These are phyloP conservation scores for Lagerstroemia speciosa DNA, from an alignment of 345 rosid genomes.

Conservation along the genomic window DNA sequence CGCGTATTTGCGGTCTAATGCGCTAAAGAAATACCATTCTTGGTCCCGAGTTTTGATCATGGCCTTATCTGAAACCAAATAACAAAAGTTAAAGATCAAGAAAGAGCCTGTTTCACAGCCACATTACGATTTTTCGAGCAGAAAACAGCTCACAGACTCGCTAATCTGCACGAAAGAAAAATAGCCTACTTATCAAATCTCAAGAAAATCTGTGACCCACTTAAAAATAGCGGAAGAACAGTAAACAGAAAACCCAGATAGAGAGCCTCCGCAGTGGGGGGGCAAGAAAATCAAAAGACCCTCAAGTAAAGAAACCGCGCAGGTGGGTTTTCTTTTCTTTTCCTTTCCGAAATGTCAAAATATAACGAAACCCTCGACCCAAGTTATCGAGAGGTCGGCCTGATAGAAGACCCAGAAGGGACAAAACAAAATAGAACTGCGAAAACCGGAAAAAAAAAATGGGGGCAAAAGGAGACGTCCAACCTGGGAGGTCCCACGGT, in stretches of 20 bases:
- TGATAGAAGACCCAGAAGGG: background rate
- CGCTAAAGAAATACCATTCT: constrained; percentile 71
- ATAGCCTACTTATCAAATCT: too few species aligned
- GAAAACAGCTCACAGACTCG: too few species aligned
- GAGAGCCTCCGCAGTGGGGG: background rate
- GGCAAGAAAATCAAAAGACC: too few species aligned
- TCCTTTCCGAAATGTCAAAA: background rate
- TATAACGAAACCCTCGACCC: constrained; percentile 9
- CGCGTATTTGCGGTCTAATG: constrained; percentile 70
- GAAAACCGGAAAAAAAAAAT: background rate
- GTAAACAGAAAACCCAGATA: background rate
- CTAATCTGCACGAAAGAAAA: background rate
- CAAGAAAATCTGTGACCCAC: too few species aligned
- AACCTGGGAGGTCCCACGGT: constrained; percentile 73
- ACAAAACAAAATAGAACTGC: too few species aligned
- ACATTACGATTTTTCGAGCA: too few species aligned
- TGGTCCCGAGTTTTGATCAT: constrained; percentile 65
- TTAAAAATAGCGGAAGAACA: background rate
- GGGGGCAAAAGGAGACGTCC: background rate
- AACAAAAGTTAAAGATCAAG: background rate
- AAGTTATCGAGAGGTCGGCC: background rate
- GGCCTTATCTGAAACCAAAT: constrained; percentile 15
- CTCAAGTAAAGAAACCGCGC: background rate
- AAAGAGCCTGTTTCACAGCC: background rate
- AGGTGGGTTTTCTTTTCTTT: background rate